Evolutionary conservation across 495 filamentous ascomycete genomes (phyloP), one percentile per base, ranked within the genome.

Genomic region (Penicillium nucicola): DNA sequence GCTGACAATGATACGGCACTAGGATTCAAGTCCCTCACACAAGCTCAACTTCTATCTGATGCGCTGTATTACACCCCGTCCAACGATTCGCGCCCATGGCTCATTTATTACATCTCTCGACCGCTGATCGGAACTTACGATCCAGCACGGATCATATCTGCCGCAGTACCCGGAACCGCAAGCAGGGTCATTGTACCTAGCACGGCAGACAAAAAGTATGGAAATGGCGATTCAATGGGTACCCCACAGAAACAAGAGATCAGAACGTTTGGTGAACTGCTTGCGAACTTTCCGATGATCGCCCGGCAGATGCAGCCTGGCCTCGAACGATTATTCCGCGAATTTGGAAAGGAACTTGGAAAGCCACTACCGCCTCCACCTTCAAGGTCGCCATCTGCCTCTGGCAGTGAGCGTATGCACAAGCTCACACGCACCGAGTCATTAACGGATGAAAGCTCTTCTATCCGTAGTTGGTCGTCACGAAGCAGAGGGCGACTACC

Each of bases 291-390:
- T 51, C 95, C 95, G 10, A 90, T 95, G 81, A 99, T 99, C 55
- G 92, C 93, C 28, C 81, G 89, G 50, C 95, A 97, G 69, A 96
- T 97, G 92, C 89, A 96, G 60, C 81, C 85, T 2, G 95, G 95
- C 0, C 70, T 99, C 15, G 91, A 97, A 64, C 82, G 88, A 66
- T 67, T 99, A 34, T 97, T 97, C 57, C 85, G 84, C 42, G 90
- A 96, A 51, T 97, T 97, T 66, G 86, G 83, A 7, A 82, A 80
- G 35, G 86, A 91, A 36, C 85, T 96, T 48, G 87, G 95, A 52
- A 91, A 88, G 56, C 89, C 89, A 12, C 64, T 92, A 23, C 89
- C 92, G 2, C 85, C 87, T 6, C 86, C 85, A 4, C 89, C 86
- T 4, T 88, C 88, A 10, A 76, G 82, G 7, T 67, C 72, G 12